These are phyloP conservation scores for Testicularia cyperi DNA, from an alignment of 1,284 basidiomycete genomes.

Conservation along the genomic window DNA sequence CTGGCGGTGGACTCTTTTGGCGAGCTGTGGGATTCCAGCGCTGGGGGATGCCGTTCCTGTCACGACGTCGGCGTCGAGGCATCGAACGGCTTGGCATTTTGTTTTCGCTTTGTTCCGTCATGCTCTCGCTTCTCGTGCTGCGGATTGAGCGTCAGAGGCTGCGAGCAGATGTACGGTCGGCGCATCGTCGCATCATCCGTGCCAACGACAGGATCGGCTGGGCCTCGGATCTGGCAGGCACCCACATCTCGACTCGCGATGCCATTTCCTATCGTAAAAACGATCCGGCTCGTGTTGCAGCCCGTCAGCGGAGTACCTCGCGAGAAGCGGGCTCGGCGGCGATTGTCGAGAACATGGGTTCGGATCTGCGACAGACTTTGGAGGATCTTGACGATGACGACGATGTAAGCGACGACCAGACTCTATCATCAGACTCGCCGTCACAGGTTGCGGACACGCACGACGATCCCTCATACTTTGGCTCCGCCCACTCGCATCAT, in stretches of 20 bases:
- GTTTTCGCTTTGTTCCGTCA: slow-evolving; percentile 31
- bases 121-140: slow-evolving; percentile 16
- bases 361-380: slow-evolving; percentile 12
- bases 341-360: slow-evolving; percentile 9
- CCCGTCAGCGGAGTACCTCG: not conserved
- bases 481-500: not conserved
- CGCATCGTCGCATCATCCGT: slow-evolving; percentile 26
- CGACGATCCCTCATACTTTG: not conserved
- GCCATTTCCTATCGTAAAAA: slow-evolving; percentile 17
- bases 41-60: slow-evolving; percentile 17
- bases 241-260: slow-evolving; percentile 7
- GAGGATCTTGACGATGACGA: slow-evolving; percentile 15
- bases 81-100: slow-evolving; percentile 44
- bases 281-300: slow-evolving; percentile 1
- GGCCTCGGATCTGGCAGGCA: slow-evolving; percentile 17
- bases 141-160: slow-evolving; percentile 9
- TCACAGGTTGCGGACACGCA: not conserved
- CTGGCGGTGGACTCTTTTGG: slow-evolving; percentile 47
- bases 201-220: slow-evolving; percentile 36
- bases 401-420: not conserved
- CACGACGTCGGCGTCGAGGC: slow-evolving; percentile 32
- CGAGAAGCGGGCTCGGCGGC: too few species aligned
- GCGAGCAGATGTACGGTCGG: slow-evolving; percentile 12
- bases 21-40: slow-evolving; percentile 34
- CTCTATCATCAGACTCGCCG: not conserved